These are phyloP conservation scores for Misopates orontium DNA, from an alignment of 257 asterid genomes.

Conservation along the genomic window DNA sequence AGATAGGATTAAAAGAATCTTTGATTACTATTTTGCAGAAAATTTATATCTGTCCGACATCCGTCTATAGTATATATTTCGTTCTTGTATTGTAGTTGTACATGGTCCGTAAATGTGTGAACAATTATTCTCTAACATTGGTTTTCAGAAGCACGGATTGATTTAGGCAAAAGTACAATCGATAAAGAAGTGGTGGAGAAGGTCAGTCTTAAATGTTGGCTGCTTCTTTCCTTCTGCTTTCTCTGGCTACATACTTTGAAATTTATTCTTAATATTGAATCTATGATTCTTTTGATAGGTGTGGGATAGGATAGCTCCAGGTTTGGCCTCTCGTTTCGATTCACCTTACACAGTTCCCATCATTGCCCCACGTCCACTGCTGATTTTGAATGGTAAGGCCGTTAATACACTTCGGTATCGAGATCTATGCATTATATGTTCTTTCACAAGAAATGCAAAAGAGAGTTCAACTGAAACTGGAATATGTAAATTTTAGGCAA, in stretches of 20 bases:
- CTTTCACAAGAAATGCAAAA: neutral
- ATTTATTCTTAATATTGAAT: neutral
- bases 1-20: neutral
- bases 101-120: neutral
- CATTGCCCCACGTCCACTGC: conserved; percentile 83
- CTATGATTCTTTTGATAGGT: conserved; percentile 50
- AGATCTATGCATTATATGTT: too few species aligned
- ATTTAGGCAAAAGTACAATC: conserved; percentile 57
- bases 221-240: too few species aligned
- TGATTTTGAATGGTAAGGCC: conserved; percentile 68
- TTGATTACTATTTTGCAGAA: neutral
- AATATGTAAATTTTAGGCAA: conserved; percentile 41
- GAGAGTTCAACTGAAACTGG: conserved; percentile 12
- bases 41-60: conserved; percentile 1
- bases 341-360: conserved; percentile 65
- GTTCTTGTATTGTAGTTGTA: conserved; percentile 1
- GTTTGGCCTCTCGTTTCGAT: conserved; percentile 72
- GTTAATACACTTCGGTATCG: neutral
- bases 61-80: neutral
- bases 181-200: conserved; percentile 83
- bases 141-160: conserved; percentile 72
- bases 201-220: too few species aligned
- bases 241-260: too few species aligned
- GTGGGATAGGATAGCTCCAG: conserved; percentile 93
- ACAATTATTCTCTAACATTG: conserved; percentile 20